These are phyloP conservation scores for Mucor circinelloides DNA, from an alignment of 371 early-diverging fungal species.

Conservation along the genomic window DNA sequence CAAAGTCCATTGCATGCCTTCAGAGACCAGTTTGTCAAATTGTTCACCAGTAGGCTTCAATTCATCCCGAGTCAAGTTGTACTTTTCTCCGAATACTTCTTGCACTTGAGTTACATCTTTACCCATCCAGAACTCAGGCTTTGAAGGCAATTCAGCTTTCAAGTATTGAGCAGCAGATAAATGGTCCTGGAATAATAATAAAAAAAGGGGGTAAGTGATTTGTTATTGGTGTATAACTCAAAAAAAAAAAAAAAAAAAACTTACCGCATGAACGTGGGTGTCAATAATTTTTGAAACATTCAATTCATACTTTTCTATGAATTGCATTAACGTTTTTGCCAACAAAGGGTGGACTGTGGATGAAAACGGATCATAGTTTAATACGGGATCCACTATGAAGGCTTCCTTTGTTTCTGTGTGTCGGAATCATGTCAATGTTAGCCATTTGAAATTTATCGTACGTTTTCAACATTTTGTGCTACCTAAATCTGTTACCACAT, in stretches of 20 bases:
- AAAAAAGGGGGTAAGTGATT: not conserved
- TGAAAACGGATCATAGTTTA: slow-evolving; percentile 46
- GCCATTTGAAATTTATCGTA: not conserved
- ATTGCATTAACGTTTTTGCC: slow-evolving; percentile 34
- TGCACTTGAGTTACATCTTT: slow-evolving; percentile 41
- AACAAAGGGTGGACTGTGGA: slow-evolving; percentile 26
- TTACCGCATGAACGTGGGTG: slow-evolving; percentile 54
- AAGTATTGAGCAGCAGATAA: slow-evolving; percentile 44
- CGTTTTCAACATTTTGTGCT: slow-evolving; percentile 7
- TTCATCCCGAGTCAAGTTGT: slow-evolving; percentile 29
- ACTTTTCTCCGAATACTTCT: slow-evolving; percentile 39
- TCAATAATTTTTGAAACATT: slow-evolving; percentile 51
- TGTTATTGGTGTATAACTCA: not conserved
- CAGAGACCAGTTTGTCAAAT: slow-evolving; percentile 34
- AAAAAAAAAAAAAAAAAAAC: too few relatives aligned
- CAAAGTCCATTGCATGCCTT: slow-evolving; percentile 37
- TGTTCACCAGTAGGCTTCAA: slow-evolving; percentile 35
- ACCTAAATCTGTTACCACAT: slow-evolving; percentile 49
- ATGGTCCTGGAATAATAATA: slow-evolving; percentile 38
- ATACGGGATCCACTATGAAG: slow-evolving; percentile 45
- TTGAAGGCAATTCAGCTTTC: slow-evolving; percentile 28
- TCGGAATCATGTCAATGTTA: not conserved
- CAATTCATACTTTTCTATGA: slow-evolving; percentile 31
- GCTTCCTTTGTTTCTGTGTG: slow-evolving; percentile 42
- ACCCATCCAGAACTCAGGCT: slow-evolving; percentile 50